These are phyloP conservation scores for Pyrenophora tritici-repentis DNA, from an alignment of 2,329 filamentous ascomycete species.

Conservation along the genomic window DNA sequence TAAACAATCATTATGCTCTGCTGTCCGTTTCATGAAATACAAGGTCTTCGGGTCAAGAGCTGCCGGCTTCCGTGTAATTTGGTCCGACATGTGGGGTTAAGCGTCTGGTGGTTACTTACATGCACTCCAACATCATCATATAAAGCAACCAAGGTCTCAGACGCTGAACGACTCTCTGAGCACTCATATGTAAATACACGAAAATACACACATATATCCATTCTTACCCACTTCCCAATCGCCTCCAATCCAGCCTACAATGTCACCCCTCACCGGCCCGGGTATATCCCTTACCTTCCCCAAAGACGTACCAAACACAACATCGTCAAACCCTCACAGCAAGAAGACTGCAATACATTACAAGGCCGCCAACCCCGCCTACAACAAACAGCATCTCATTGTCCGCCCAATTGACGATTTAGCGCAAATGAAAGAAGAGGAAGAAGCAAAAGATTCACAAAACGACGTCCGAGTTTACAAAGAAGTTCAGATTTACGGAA, in stretches of 20 bases:
- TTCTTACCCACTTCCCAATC: neutral
- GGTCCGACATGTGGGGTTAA: constrained; percentile 1
- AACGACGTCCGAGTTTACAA: neutral
- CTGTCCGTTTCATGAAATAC: no score
- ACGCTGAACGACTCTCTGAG: no score
- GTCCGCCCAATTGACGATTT: constrained; percentile 34
- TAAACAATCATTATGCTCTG: no score
- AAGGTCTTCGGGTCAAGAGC: neutral
- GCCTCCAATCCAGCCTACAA: neutral
- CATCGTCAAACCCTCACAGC: neutral
- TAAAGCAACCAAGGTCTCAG: neutral
- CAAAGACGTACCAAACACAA: neutral
- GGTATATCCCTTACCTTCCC: no score
- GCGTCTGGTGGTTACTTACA: neutral
- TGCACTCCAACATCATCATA: neutral
- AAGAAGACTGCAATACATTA: constrained; percentile 5
- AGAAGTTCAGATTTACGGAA: neutral
- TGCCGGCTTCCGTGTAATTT: neutral
- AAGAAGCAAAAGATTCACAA: neutral
- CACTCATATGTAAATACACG: neutral
- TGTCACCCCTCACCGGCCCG: neutral
- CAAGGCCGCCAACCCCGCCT: constrained; percentile 26
- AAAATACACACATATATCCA: neutral
- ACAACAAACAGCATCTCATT: constrained; percentile 28
- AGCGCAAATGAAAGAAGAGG: constrained; percentile 8